Evolutionary conservation across 192 early-diverging fungal species (phyloP).

Genomic region (Blastocladiella britannica): DNA sequence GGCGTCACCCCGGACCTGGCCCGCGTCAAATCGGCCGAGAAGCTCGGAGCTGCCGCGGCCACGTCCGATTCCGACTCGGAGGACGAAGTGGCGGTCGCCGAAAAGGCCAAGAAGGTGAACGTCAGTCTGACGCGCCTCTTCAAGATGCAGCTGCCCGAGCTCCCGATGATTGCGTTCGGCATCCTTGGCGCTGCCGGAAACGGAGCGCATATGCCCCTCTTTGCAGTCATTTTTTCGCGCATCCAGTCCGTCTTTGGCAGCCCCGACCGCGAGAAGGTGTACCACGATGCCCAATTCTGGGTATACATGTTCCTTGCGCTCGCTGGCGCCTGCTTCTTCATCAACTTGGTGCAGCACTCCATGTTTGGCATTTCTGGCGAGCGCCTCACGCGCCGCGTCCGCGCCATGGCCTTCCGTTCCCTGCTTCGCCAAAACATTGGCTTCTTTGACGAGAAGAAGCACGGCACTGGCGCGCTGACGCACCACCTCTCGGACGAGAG

Average conservation of each 20-base stretch:
- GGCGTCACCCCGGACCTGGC: too few species aligned
- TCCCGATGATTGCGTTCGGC: constrained; percentile 26
- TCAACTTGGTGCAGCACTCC: constrained; percentile 27
- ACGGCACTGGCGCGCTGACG: constrained; percentile 56
- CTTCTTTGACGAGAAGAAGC: constrained; percentile 63
- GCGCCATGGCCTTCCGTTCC: constrained; percentile 39
- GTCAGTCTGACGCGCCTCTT: constrained; percentile 10
- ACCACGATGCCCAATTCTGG: constrained; percentile 23
- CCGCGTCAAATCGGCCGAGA: too few species aligned
- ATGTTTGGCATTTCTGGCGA: constrained; percentile 45
- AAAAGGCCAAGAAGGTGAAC: not conserved
- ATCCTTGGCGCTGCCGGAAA: constrained; percentile 34
- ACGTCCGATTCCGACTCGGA: too few species aligned
- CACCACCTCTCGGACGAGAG: constrained; percentile 54
- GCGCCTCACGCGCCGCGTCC: constrained; percentile 43
- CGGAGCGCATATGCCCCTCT: constrained; percentile 57
- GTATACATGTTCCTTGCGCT: constrained; percentile 22
- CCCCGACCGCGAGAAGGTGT: constrained; percentile 11
- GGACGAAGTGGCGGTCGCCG: constrained; percentile 4
- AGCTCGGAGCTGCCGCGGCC: too few species aligned
- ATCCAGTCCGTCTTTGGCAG: constrained; percentile 15
- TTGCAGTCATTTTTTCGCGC: constrained; percentile 43
- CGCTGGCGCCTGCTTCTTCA: constrained; percentile 31
- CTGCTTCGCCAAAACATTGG: constrained; percentile 72
- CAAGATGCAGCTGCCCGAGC: constrained; percentile 18